Conservation (phyloP, 495 filamentous ascomycete species). For the Podospora sp. region DNA sequence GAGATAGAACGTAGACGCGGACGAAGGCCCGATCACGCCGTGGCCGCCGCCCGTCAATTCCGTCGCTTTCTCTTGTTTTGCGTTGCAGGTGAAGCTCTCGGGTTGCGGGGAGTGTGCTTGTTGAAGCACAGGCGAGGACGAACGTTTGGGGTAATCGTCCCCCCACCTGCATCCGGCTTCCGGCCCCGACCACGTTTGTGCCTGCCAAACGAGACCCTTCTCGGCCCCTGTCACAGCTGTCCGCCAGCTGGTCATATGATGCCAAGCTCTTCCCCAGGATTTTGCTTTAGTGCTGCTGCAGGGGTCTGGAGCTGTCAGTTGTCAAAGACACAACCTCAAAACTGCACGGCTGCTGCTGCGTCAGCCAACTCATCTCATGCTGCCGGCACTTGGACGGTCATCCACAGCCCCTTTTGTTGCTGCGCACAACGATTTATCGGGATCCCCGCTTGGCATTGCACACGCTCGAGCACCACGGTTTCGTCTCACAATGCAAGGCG, state of each 20-base stretch:
- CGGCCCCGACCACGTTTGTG: not conserved
- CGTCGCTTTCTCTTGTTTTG: not conserved
- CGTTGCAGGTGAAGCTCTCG: not conserved
- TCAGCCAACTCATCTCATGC: not conserved
- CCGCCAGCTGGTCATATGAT: not conserved
- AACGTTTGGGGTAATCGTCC: conserved; percentile 17
- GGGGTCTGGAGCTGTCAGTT: not conserved
- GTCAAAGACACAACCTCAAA: not conserved
- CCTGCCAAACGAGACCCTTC: not conserved
- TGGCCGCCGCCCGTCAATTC: conserved; percentile 10
- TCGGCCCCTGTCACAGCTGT: not conserved
- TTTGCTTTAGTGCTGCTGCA: not conserved
- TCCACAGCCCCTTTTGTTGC: conserved; percentile 5
- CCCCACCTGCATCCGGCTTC: not conserved
- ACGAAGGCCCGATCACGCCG: conserved; percentile 11
- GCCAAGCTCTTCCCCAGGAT: not conserved
- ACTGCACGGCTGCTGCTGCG: not conserved
- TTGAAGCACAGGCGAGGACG: not conserved
- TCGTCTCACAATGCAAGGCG: conserved; percentile 11
- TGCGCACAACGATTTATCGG: conserved; percentile 5
- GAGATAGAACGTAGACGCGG: not conserved
- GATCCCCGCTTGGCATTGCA: conserved; percentile 11
- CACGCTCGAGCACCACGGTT: not conserved
- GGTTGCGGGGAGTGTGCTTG: conserved; percentile 13
- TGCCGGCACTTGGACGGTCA: conserved; percentile 1